Conservation (phyloP, 2,329 filamentous ascomycete genomes). For the Clarireedia homoeocarpa region DNA sequence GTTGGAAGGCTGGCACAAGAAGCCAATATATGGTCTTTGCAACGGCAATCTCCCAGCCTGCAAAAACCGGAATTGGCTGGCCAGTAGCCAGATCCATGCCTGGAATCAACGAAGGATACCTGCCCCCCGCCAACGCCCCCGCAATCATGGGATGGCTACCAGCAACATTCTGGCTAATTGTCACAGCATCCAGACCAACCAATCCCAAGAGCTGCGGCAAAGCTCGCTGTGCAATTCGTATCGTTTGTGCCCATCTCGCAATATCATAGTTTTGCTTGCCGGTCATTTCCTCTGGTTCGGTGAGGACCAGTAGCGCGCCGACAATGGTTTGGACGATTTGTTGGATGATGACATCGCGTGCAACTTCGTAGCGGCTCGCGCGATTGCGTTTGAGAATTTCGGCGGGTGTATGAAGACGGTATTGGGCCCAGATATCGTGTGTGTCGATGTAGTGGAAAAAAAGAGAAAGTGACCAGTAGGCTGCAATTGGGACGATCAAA, state of each 20-base stretch:
- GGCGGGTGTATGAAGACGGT: constrained; percentile 89
- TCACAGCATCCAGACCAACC: constrained; percentile 67
- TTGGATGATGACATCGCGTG: constrained; percentile 85
- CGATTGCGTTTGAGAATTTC: constrained; percentile 88
- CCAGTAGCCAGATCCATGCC: constrained; percentile 46
- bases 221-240: constrained; percentile 71
- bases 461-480: constrained; percentile 82
- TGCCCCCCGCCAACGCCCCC: constrained; percentile 68
- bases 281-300: constrained; percentile 64
- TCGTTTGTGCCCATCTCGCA: constrained; percentile 78
- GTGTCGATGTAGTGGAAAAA: constrained; percentile 78
- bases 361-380: constrained; percentile 74
- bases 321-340: constrained; percentile 80
- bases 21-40: constrained; percentile 77
- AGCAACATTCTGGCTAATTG: constrained; percentile 68
- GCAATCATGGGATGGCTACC: constrained; percentile 66
- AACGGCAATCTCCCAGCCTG: constrained; percentile 68
- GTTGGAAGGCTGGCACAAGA: constrained; percentile 68
- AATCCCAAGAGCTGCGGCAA: constrained; percentile 64
- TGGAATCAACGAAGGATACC: constrained; percentile 65
- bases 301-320: constrained; percentile 57
- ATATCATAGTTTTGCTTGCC: constrained; percentile 82
- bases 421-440: constrained; percentile 79
- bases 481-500: constrained; percentile 66
- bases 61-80: constrained; percentile 60